Percentiles rank a stretch among this genome's conserved stretches.
Conservation (phyloP, 2,329 filamentous ascomycete species). For the Colletotrichum sp. region DNA sequence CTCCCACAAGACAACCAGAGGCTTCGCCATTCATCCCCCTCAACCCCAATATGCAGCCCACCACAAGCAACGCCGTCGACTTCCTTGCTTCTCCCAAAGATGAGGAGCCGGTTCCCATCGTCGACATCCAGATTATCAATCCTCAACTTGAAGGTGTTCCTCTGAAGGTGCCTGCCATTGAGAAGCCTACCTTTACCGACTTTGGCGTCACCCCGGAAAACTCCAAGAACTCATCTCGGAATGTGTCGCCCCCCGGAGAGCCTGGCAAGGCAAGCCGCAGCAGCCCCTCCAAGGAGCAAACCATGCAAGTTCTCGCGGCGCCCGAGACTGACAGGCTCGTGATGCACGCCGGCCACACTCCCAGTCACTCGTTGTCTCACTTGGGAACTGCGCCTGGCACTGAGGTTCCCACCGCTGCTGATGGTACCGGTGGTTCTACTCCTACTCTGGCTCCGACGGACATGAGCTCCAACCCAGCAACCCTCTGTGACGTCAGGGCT, state of each 20-base stretch:
- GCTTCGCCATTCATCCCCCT: slow-evolving; percentile 43
- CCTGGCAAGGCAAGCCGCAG: slow-evolving; percentile 26
- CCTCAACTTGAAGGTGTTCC: slow-evolving; percentile 65
- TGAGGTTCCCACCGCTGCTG: slow-evolving; percentile 40
- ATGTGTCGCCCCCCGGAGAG: slow-evolving; percentile 31
- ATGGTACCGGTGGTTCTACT: slow-evolving; percentile 45
- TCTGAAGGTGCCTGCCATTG: slow-evolving; percentile 58
- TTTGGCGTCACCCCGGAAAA: slow-evolving; percentile 29
- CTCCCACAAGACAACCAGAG: slow-evolving; percentile 38
- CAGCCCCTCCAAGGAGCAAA: slow-evolving; percentile 43
- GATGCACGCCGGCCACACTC: slow-evolving; percentile 69
- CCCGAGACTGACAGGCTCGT: slow-evolving; percentile 58
- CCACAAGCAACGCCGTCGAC: slow-evolving; percentile 36
- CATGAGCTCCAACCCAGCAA: slow-evolving; percentile 13
- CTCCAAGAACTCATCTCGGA: slow-evolving; percentile 30
- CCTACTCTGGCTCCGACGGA: slow-evolving; percentile 29
- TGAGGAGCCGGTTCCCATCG: slow-evolving; percentile 46
- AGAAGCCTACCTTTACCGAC: slow-evolving; percentile 57
- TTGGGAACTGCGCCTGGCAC: slow-evolving; percentile 51
- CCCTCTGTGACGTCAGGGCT: slow-evolving; percentile 12
- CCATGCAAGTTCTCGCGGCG: slow-evolving; percentile 51
- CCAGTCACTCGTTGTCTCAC: slow-evolving; percentile 62
- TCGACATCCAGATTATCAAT: slow-evolving; percentile 64
- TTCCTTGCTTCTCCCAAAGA: slow-evolving; percentile 39
- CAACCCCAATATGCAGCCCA: slow-evolving; percentile 48